Conservation (phyloP, 805 yeast genomes). For the Wickerhamomyces mucosus region DNA sequence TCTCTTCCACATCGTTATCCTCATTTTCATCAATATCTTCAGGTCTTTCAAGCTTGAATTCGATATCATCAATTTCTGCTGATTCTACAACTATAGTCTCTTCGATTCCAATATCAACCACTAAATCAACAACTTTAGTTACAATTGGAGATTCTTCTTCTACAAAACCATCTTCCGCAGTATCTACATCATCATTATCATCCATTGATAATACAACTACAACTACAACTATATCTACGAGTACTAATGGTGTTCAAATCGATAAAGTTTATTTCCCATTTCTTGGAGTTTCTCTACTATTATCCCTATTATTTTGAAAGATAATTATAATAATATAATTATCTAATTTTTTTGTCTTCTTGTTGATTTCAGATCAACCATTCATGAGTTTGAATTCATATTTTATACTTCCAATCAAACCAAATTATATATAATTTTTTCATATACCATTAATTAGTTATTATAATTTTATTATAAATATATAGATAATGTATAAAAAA, state of each 20-base stretch:
- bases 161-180: slow-evolving; percentile 2
- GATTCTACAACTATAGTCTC: background rate
- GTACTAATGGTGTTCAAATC: slow-evolving; percentile 4
- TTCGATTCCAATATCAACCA: slow-evolving; percentile 1
- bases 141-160: slow-evolving; percentile 1
- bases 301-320: no score
- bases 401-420: background rate
- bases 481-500: no score
- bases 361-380: no score
- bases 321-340: no score
- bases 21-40: background rate
- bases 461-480: no score
- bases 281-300: slow-evolving; percentile 5
- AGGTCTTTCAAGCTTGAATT: no score
- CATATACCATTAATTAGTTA: no score
- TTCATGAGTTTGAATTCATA: background rate
- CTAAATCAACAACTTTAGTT: background rate
- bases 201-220: background rate
- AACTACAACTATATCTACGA: background rate
- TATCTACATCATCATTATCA: slow-evolving; percentile 1
- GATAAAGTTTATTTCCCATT: slow-evolving; percentile 9
- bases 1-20: background rate
- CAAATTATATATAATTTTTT: no score
- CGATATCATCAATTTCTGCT: background rate
- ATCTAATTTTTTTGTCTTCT: no score